Evolutionary conservation across 2,329 filamentous ascomycete genomes (phyloP).

Genomic region (Paecilomyces sp.): DNA sequence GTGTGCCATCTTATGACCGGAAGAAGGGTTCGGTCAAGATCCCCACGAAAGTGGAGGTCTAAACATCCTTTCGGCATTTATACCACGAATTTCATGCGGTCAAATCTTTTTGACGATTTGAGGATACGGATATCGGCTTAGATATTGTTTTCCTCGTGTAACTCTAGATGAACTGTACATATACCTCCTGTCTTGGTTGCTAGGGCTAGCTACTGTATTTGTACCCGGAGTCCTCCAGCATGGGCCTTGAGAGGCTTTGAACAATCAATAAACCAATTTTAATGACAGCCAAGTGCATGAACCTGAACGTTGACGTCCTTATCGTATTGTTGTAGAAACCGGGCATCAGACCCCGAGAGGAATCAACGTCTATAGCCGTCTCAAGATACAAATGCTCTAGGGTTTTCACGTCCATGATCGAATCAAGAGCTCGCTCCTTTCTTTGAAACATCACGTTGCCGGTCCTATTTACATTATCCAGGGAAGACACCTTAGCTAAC

Average conservation of each 20-base stretch:
- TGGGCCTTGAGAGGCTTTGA: neutral
- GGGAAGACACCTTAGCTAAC: no score
- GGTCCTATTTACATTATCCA: no score
- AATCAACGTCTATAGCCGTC: neutral
- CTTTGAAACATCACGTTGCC: no score
- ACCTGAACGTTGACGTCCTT: neutral
- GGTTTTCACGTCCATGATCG: no score
- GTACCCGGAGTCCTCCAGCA: neutral
- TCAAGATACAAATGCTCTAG: no score
- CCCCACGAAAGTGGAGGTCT: constrained; percentile 51
- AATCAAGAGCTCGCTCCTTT: no score
- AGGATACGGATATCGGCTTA: neutral
- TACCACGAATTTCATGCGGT: neutral
- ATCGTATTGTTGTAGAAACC: neutral
- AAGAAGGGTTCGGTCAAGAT: constrained; percentile 60
- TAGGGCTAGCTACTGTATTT: neutral
- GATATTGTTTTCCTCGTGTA: neutral
- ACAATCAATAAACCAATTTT: neutral
- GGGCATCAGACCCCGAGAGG: neutral
- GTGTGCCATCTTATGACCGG: constrained; percentile 54
- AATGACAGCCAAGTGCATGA: neutral
- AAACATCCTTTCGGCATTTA: constrained; percentile 5
- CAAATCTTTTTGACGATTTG: neutral
- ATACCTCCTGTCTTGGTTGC: neutral
- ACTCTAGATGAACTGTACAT: neutral